Evolutionary conservation across 129 eudicot species (phyloP).

Genomic region (Sambucus nigra): DNA sequence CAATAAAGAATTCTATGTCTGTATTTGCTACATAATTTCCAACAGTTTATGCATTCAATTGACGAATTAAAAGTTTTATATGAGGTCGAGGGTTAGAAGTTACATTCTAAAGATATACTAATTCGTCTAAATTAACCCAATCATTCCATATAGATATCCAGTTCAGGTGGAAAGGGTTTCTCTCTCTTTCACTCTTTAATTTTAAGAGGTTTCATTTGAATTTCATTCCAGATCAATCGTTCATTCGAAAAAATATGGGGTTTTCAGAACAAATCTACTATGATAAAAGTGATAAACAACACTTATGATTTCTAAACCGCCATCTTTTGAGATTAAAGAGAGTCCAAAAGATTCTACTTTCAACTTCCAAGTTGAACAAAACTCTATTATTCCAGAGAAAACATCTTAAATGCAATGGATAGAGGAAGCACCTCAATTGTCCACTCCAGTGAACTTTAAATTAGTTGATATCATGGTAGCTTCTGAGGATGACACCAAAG

Average conservation of each 20-base stretch:
- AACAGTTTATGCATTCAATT: not conserved
- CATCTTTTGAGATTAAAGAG: constrained; percentile 41
- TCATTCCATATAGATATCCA: not conserved
- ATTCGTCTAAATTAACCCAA: not conserved
- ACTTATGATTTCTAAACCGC: constrained; percentile 45
- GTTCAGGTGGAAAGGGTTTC: not conserved
- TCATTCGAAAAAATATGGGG: constrained; percentile 56
- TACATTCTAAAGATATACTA: no score
- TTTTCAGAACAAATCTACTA: constrained; percentile 65
- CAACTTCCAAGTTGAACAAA: constrained; percentile 27
- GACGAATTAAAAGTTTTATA: not conserved
- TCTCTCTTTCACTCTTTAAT: not conserved
- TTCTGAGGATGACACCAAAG: constrained; percentile 14
- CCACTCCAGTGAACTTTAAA: no score
- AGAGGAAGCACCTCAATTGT: constrained; percentile 45
- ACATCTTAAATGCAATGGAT: constrained; percentile 27
- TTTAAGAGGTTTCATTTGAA: not conserved
- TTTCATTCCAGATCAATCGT: constrained; percentile 42
- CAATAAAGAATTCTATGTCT: no score
- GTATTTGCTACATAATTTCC: no score
- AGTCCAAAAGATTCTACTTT: constrained; percentile 26
- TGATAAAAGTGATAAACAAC: constrained; percentile 64
- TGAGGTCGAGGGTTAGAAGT: no score
- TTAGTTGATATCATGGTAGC: constrained; percentile 8
- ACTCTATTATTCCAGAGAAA: constrained; percentile 37